phyloP scores from a whole-genome alignment of 305 asterid genomes.

The Fraxinus velutina region DNA sequence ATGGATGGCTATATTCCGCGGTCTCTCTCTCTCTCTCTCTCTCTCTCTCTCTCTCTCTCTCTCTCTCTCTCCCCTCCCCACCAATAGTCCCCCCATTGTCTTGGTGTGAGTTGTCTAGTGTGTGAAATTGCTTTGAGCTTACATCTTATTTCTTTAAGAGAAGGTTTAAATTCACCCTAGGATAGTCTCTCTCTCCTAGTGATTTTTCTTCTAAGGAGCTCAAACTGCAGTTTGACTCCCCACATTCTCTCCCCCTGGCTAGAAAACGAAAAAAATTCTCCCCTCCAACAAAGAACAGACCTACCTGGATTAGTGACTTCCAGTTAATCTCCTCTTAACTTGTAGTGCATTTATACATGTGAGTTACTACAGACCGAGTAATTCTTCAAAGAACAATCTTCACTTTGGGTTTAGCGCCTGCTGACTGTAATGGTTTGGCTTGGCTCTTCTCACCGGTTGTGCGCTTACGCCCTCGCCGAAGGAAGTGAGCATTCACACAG shows the following conservation, averaged over 20 bases:
- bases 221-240: not conserved
- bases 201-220: not conserved
- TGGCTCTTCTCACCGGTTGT: too few species aligned
- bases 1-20: constrained; percentile 68
- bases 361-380: not conserved
- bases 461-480: too few species aligned
- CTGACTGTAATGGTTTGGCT: too few species aligned
- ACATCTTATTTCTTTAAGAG: not conserved
- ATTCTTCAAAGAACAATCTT: not conserved
- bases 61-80: not conserved
- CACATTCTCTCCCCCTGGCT: not conserved
- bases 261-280: not conserved
- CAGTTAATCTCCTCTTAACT: not conserved
- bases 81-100: not conserved
- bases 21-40: constrained; percentile 51
- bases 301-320: not conserved
- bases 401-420: not conserved
- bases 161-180: not conserved
- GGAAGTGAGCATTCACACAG: too few species aligned
- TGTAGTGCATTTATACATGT: not conserved
- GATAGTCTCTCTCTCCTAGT: not conserved
- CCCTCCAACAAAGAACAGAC: not conserved
- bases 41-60: constrained; percentile 13
- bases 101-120: not conserved
- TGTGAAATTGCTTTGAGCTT: not conserved